Evolutionary conservation across 108 stramenopile species (phyloP).

Genomic region (Cylindrotheca fusiformis): DNA sequence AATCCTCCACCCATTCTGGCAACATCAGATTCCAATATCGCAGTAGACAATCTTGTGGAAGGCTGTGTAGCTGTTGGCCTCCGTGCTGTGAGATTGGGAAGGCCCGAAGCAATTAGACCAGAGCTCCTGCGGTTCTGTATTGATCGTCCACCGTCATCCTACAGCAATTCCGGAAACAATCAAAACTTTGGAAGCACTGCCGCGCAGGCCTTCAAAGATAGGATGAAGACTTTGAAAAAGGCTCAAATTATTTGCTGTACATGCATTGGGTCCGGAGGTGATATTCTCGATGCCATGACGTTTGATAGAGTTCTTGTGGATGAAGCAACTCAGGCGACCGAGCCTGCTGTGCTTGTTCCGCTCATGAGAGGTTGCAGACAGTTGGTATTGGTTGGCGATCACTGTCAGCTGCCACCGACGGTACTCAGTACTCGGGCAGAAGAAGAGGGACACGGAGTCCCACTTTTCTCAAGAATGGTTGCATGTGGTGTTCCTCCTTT

Average conservation of each 20-base stretch:
- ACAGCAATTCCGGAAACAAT: slow-evolving; percentile 30
- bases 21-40: slow-evolving; percentile 94
- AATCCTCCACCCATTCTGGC: slow-evolving; percentile 77
- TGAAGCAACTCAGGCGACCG: slow-evolving; percentile 93
- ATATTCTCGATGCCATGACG: slow-evolving; percentile 79
- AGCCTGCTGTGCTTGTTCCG: slow-evolving; percentile 90
- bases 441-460: slow-evolving; percentile 86
- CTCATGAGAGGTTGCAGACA: slow-evolving; percentile 89
- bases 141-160: slow-evolving; percentile 69
- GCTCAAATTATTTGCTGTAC: slow-evolving; percentile 95
- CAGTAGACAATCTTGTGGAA: slow-evolving; percentile 96
- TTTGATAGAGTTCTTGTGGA: slow-evolving; percentile 92
- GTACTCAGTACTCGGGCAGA: slow-evolving; percentile 84
- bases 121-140: slow-evolving; percentile 87
- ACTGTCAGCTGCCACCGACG: slow-evolving; percentile 94
- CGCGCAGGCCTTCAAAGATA: slow-evolving; percentile 72
- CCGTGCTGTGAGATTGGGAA: slow-evolving; percentile 88
- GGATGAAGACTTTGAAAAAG: slow-evolving; percentile 72
- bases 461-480: slow-evolving; percentile 88
- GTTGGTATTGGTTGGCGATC: slow-evolving; percentile 95
- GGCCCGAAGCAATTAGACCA: slow-evolving; percentile 90
- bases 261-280: slow-evolving; percentile 91
- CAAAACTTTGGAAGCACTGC: slow-evolving; percentile 6
- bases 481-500: slow-evolving; percentile 86
- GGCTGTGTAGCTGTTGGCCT: slow-evolving; percentile 90